A percentile compares a stretch with the other conserved stretches of the same genome.
phyloP scores from a whole-genome alignment of 208 protist genomes.

The Leishmania aethiopica region DNA sequence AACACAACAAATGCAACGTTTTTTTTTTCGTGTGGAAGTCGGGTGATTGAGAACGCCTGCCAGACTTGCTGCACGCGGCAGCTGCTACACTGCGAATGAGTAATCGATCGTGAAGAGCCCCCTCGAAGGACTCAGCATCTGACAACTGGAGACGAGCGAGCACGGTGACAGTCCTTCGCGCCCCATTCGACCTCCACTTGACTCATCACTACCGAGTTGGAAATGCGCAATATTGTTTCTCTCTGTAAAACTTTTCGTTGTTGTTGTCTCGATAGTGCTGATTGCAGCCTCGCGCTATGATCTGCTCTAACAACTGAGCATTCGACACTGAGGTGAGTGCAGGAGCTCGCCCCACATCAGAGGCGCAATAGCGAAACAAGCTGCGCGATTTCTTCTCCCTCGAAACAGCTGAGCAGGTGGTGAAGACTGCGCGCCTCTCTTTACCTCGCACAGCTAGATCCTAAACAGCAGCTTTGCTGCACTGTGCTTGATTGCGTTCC shows the following conservation, averaged over 20 bases:
- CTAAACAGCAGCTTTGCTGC: neutral
- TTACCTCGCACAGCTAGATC: neutral
- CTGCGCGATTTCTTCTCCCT: neutral
- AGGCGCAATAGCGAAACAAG: neutral
- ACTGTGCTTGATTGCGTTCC: neutral
- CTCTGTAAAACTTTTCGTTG: neutral
- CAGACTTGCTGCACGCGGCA: neutral
- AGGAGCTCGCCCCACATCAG: neutral
- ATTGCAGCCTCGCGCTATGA: neutral
- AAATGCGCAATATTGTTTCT: neutral
- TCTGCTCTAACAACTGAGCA: neutral
- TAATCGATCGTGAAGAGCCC: neutral
- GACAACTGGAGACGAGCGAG: neutral
- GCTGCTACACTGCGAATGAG: neutral
- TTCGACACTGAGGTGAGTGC: neutral
- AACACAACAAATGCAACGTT: neutral
- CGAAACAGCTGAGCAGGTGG: neutral
- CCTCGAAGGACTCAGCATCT: no score
- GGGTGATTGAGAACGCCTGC: neutral
- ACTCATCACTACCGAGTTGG: no score
- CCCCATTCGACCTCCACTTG: neutral
- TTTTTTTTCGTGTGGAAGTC: neutral
- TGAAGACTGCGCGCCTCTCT: neutral
- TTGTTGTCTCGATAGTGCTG: constrained; percentile 9
- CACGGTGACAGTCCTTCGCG: neutral